These are phyloP conservation scores for Quambalaria eucalypti DNA, from an alignment of 1,284 basidiomycete species.

Conservation along the genomic window DNA sequence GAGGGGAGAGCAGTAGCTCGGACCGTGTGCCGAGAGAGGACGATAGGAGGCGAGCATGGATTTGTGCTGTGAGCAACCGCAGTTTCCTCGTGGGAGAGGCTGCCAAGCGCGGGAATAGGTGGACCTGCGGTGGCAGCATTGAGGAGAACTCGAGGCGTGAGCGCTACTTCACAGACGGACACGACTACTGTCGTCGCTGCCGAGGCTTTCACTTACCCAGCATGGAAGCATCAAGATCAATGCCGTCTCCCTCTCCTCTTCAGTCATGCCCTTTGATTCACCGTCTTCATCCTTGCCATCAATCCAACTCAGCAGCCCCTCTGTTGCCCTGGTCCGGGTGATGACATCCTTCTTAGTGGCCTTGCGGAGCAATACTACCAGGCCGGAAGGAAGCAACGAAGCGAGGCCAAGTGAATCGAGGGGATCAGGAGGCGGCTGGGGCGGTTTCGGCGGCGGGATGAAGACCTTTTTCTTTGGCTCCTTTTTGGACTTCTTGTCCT, in stretches of 20 bases:
- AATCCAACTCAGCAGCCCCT: slow-evolving; percentile 70
- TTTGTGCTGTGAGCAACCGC: slow-evolving; percentile 59
- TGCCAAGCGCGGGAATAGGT: slow-evolving; percentile 73
- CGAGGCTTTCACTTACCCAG: slow-evolving; percentile 60
- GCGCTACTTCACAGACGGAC: background rate
- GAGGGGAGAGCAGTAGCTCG: slow-evolving; percentile 57
- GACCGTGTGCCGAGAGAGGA: slow-evolving; percentile 52
- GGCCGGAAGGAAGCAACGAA: slow-evolving; percentile 55
- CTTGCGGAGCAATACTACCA: slow-evolving; percentile 71
- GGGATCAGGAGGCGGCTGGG: slow-evolving; percentile 75
- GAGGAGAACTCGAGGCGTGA: too few species aligned
- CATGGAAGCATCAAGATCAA: slow-evolving; percentile 67
- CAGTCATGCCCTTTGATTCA: slow-evolving; percentile 10
- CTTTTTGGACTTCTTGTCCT: slow-evolving; percentile 34
- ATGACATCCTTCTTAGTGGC: slow-evolving; percentile 84
- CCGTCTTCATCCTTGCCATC: slow-evolving; percentile 32
- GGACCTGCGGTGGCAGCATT: slow-evolving; percentile 55
- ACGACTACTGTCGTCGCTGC: too few species aligned
- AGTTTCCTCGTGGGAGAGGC: slow-evolving; percentile 72
- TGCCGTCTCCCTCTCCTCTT: slow-evolving; percentile 47
- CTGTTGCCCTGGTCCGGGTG: slow-evolving; percentile 76
- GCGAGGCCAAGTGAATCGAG: slow-evolving; percentile 76
- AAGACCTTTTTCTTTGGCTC: slow-evolving; percentile 39
- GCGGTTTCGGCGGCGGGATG: slow-evolving; percentile 52
- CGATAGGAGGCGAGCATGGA: slow-evolving; percentile 62